These are phyloP conservation scores for Aulographum hederae DNA, from an alignment of 2,329 filamentous ascomycete species.

Conservation along the genomic window DNA sequence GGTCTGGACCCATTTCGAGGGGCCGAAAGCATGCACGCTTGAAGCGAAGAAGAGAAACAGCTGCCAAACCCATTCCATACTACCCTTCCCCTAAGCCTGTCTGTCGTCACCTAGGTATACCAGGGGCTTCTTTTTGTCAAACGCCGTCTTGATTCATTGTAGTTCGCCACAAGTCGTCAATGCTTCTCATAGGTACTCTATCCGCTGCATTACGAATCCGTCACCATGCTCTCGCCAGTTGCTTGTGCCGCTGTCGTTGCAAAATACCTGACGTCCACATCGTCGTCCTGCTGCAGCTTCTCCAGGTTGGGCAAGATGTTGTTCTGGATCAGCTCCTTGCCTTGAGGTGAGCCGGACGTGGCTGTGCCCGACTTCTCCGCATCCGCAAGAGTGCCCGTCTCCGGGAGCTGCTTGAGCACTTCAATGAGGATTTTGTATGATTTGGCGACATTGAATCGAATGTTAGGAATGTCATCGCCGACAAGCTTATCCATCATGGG, in stretches of 20 bases:
- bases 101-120: no score
- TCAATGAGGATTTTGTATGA: slow-evolving; percentile 82
- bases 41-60: no score
- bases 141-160: no score
- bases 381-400: slow-evolving; percentile 69
- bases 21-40: no score
- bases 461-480: slow-evolving; percentile 90
- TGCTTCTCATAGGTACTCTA: no score
- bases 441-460: slow-evolving; percentile 98
- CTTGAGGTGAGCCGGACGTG: slow-evolving; percentile 44
- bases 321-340: slow-evolving; percentile 66
- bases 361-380: slow-evolving; percentile 59
- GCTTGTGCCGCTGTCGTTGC: slow-evolving; percentile 73
- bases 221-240: no score
- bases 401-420: slow-evolving; percentile 79
- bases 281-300: slow-evolving; percentile 91
- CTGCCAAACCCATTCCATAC: no score
- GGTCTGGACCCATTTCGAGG: no score
- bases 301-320: slow-evolving; percentile 77
- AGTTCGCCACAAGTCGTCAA: no score
- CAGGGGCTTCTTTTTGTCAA: no score
- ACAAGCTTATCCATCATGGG: slow-evolving; percentile 94
- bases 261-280: slow-evolving; percentile 96
- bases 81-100: no score
- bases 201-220: no score